Evolutionary conservation across 179 eudicot species (phyloP).

Genomic region (Spergularia azorica): DNA sequence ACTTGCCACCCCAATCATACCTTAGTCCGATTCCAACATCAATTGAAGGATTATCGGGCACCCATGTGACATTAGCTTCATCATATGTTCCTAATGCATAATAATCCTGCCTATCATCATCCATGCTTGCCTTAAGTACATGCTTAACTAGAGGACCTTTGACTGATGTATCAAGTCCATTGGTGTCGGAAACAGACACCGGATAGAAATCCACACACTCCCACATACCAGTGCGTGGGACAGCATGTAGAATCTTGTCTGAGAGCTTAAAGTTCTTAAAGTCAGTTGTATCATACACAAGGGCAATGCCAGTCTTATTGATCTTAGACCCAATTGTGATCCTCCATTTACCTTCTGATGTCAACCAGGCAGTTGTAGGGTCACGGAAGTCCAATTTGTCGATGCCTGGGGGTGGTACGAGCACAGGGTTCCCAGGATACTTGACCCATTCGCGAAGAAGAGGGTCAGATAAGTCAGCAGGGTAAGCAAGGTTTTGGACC

Average conservation of each 20-base stretch:
- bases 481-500: constrained; percentile 65
- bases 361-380: constrained; percentile 65
- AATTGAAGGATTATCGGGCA: constrained; percentile 45
- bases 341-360: constrained; percentile 56
- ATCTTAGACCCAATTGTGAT: constrained; percentile 51
- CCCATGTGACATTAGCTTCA: constrained; percentile 43
- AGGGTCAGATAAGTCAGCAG: constrained; percentile 58
- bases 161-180: constrained; percentile 51
- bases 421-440: constrained; percentile 57
- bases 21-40: constrained; percentile 65
- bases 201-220: constrained; percentile 73
- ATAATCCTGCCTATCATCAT: constrained; percentile 56
- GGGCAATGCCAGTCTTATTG: constrained; percentile 52
- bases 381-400: constrained; percentile 52
- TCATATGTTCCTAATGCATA: constrained; percentile 56
- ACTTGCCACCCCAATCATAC: constrained; percentile 56
- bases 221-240: constrained; percentile 67
- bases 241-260: constrained; percentile 45
- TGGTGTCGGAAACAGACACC: constrained; percentile 35
- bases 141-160: constrained; percentile 53
- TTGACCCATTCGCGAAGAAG: constrained; percentile 60
- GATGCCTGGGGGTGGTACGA: constrained; percentile 57
- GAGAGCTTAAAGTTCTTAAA: constrained; percentile 41
- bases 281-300: constrained; percentile 55
- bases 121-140: constrained; percentile 61